Percentiles rank a stretch among this genome's conserved stretches.
Evolutionary conservation across 768 basidiomycete species (phyloP).

Genomic region (Butyriboletus loyo): DNA sequence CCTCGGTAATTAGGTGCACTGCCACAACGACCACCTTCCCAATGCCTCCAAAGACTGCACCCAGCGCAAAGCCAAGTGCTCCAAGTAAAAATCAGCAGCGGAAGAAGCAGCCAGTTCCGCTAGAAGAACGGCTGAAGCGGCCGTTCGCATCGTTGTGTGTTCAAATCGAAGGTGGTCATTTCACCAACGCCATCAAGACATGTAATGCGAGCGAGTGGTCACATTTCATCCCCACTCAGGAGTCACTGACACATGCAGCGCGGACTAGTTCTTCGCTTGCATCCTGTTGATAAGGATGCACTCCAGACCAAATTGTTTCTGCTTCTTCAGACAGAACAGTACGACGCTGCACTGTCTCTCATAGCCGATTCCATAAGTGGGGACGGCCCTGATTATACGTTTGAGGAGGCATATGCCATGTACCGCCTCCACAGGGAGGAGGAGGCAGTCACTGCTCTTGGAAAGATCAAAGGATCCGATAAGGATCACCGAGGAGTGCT

Average conservation of each 20-base stretch:
- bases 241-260: slow-evolving; percentile 17
- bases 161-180: slow-evolving; percentile 89
- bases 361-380: slow-evolving; percentile 32
- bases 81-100: slow-evolving; percentile 9
- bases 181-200: slow-evolving; percentile 82
- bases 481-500: slow-evolving; percentile 57
- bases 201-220: slow-evolving; percentile 79
- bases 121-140: slow-evolving; percentile 42
- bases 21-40: slow-evolving; percentile 2
- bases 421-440: slow-evolving; percentile 79
- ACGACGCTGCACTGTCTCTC: slow-evolving; percentile 62
- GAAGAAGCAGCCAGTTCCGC: slow-evolving; percentile 21
- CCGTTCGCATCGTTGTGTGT: slow-evolving; percentile 78
- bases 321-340: slow-evolving; percentile 83
- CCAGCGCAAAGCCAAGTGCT: slow-evolving; percentile 3
- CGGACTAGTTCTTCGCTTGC: slow-evolving; percentile 62
- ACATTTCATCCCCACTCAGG: slow-evolving; percentile 20
- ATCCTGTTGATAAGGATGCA: slow-evolving; percentile 68
- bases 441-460: slow-evolving; percentile 59
- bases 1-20: slow-evolving; percentile 22
- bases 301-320: slow-evolving; percentile 83
- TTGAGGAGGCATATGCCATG: slow-evolving; percentile 79
- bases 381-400: slow-evolving; percentile 30
- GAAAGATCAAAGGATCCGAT: slow-evolving; percentile 42
- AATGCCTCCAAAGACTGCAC: slow-evolving; percentile 22